Conservation (phyloP, 2,329 filamentous ascomycete genomes). For the Colletotrichum sansevieriae region DNA sequence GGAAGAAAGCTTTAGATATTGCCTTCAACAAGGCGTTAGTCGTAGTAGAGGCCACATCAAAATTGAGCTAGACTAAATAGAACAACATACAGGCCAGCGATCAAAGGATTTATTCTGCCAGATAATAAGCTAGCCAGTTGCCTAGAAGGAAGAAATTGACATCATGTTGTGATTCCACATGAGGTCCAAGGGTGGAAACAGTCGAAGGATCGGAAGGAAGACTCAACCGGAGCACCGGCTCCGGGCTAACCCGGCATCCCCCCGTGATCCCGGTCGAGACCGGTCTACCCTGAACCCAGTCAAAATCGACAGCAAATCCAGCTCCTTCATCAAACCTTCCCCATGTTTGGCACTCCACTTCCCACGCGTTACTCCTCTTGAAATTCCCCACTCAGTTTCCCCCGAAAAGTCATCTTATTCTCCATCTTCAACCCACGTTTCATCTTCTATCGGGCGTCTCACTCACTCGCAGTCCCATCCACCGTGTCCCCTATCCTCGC, state of each 20-base stretch:
- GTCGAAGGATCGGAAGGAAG: neutral
- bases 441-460: neutral
- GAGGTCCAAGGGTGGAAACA: neutral
- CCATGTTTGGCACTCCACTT: constrained; percentile 13
- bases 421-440: constrained; percentile 23
- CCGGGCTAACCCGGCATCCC: neutral
- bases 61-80: constrained; percentile 3
- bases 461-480: neutral
- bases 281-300: neutral
- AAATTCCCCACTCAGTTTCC: constrained; percentile 8
- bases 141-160: neutral
- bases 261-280: constrained; percentile 1
- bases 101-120: too few species aligned
- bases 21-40: constrained; percentile 1
- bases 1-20: neutral
- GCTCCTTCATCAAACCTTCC: constrained; percentile 4
- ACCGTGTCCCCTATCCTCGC: neutral
- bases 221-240: neutral
- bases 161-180: neutral
- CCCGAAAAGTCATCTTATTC: neutral
- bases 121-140: too few species aligned
- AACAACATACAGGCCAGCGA: too few species aligned
- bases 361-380: constrained; percentile 1
- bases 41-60: neutral
- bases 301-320: constrained; percentile 3